Base-by-base conservation (phyloP, 1,284 basidiomycete genomes). In the Austroboletus novae-zelandiae region DNA sequence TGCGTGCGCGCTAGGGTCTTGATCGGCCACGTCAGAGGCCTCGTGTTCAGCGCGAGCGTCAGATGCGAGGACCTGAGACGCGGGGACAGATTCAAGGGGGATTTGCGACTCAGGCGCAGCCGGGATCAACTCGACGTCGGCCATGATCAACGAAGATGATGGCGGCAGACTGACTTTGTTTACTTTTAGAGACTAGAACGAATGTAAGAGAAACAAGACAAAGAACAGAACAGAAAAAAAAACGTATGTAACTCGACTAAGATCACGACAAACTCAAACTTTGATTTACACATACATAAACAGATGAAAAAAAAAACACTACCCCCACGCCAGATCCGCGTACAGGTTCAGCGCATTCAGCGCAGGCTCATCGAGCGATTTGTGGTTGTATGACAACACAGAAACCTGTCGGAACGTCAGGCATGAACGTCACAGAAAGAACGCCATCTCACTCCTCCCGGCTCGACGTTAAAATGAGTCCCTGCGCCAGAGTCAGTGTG, bases 391-490 rank as follows among this genome's bases (percentile, higher is more conserved):
- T 27, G 82, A 76, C 15, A 91, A 71, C 42, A 89, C 76, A 9
- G 83, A 77, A 47, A 89, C 76, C 86, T 88, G 57, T 14, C 9
- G 17, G 18, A 32, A 13, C 37, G 50, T 52, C 23, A 55, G 43
- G 53, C 49, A 53, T 13, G 13, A 7, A 14, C 37, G 13, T 1
- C 4, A 35, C 23, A 6, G 20, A 37, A 30, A 44, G 48, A 32
- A 42, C 9, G 9, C 8, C 2, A 6, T 70, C 83, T 64, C 68
- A 89, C 87, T 52, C 89, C 87, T 56, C 83, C 88, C 4, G 91
- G 82, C 61, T 91, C 88, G 34, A 91, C 84, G 53, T 88, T 88
- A 65, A 93, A 88, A 64, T 84, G 83, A 7, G 81, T 84, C 23
- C 89, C 89, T 89, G 56, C 11, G 15, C 23, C 40, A 40, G 30